A percentile compares a stretch with the other conserved stretches of the same genome.
Conservation (phyloP, 371 early-diverging fungal species). For the Rhizopus microsporus region DNA sequence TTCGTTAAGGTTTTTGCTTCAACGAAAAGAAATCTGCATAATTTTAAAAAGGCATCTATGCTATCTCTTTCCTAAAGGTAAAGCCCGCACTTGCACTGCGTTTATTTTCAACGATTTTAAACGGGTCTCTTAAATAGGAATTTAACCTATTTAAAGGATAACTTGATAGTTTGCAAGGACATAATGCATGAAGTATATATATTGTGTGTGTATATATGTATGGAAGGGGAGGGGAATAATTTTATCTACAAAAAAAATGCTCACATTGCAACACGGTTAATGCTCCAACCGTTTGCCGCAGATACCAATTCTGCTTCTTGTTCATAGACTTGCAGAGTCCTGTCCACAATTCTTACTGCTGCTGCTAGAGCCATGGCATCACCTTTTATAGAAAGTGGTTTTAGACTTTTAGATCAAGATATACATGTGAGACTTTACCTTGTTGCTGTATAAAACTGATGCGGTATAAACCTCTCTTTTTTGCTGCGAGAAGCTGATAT, state of each 20-base stretch:
- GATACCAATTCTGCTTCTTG: slow-evolving; percentile 40
- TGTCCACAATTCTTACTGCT: slow-evolving; percentile 41
- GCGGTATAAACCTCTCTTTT: slow-evolving; percentile 30
- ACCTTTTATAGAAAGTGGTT: slow-evolving; percentile 13
- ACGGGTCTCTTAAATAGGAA: too few species aligned
- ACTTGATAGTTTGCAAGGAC: background rate
- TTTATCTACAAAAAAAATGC: background rate
- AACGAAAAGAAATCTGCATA: too few species aligned
- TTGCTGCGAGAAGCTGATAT: slow-evolving; percentile 18
- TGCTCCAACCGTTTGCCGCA: slow-evolving; percentile 36
- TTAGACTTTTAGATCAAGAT: too few species aligned
- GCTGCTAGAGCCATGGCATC: slow-evolving; percentile 45
- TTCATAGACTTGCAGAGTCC: slow-evolving; percentile 41
- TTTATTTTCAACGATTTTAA: too few species aligned
- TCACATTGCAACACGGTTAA: slow-evolving; percentile 9
- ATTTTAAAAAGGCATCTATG: too few species aligned
- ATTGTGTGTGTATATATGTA: too few species aligned
- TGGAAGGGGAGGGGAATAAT: background rate
- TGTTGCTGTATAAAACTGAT: slow-evolving; percentile 51
- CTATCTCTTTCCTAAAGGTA: too few species aligned
- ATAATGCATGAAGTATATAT: too few species aligned
- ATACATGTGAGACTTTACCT: slow-evolving; percentile 28
- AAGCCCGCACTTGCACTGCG: too few species aligned
- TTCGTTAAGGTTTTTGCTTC: too few species aligned
- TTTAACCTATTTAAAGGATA: background rate